Evolutionary conservation across 352 stramenopile species (phyloP).

Genomic region (Phytophthora colocasiae): DNA sequence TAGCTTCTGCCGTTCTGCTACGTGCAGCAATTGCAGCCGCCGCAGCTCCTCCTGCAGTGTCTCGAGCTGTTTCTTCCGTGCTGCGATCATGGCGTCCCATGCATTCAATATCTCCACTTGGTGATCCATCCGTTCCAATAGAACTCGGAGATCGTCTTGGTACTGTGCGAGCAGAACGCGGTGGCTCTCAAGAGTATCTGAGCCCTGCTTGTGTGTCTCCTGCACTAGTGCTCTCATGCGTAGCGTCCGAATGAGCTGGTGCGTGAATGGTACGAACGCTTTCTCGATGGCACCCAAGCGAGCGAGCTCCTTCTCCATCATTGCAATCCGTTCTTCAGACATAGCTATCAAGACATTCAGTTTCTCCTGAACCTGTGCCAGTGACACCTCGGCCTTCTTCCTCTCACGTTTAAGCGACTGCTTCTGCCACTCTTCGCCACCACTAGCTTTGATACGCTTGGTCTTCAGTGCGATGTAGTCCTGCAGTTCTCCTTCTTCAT

Average conservation of each 20-base stretch:
- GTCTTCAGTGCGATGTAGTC: constrained; percentile 81
- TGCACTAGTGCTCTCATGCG: constrained; percentile 50
- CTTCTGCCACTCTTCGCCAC: constrained; percentile 81
- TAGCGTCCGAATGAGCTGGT: constrained; percentile 66
- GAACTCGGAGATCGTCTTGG: constrained; percentile 62
- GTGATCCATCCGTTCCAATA: constrained; percentile 56
- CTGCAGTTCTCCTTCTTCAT: constrained; percentile 73
- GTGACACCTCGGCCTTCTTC: constrained; percentile 79
- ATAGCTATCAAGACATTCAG: constrained; percentile 46
- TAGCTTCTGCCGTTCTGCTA: constrained; percentile 68
- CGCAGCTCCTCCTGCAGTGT: constrained; percentile 63
- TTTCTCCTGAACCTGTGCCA: constrained; percentile 63
- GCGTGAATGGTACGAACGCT: constrained; percentile 80
- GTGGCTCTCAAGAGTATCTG: constrained; percentile 49
- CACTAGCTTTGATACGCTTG: constrained; percentile 78
- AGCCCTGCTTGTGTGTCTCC: constrained; percentile 50
- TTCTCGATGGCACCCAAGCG: constrained; percentile 69
- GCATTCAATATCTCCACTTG: constrained; percentile 70
- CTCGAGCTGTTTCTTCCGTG: constrained; percentile 65
- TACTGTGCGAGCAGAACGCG: constrained; percentile 57
- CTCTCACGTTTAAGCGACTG: constrained; percentile 83
- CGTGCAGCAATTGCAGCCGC: constrained; percentile 62
- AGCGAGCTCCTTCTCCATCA: constrained; percentile 73
- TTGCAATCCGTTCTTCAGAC: constrained; percentile 61
- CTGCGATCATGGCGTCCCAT: constrained; percentile 73